Conservation (phyloP, 2,329 filamentous ascomycete species). For the Teratosphaeria nubilosa region DNA sequence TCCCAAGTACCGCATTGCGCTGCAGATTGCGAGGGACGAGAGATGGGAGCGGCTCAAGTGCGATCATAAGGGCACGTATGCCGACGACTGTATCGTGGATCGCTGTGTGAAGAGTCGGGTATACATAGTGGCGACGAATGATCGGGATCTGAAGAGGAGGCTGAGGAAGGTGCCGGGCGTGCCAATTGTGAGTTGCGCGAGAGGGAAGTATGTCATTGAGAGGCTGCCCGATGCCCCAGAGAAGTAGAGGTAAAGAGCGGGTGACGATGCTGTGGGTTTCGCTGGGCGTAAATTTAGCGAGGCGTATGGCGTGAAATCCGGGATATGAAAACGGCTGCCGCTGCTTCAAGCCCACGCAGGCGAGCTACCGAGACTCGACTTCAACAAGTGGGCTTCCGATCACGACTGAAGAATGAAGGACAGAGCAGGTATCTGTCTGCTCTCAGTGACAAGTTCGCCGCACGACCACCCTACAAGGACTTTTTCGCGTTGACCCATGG, state of each 20-base stretch:
- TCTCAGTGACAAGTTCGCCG: no score
- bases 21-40: slow-evolving; percentile 80
- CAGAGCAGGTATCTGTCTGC: no score
- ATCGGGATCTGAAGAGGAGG: slow-evolving; percentile 70
- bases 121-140: slow-evolving; percentile 47
- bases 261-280: neutral
- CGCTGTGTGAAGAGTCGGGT: slow-evolving; percentile 37
- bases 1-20: slow-evolving; percentile 74
- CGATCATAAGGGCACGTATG: slow-evolving; percentile 80
- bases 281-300: neutral
- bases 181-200: slow-evolving; percentile 68
- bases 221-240: slow-evolving; percentile 31
- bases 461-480: no score
- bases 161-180: slow-evolving; percentile 74
- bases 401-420: no score
- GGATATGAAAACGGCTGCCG: no score
- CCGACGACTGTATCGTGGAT: slow-evolving; percentile 63
- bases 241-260: neutral
- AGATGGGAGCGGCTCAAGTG: slow-evolving; percentile 78
- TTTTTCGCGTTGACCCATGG: no score
- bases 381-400: no score
- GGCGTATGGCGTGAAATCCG: neutral
- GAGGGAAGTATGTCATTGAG: slow-evolving; percentile 92
- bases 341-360: no score
- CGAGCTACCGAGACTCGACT: no score